These are phyloP conservation scores for Verticillium isaacii DNA, from an alignment of 2,329 filamentous ascomycete species.

Conservation along the genomic window DNA sequence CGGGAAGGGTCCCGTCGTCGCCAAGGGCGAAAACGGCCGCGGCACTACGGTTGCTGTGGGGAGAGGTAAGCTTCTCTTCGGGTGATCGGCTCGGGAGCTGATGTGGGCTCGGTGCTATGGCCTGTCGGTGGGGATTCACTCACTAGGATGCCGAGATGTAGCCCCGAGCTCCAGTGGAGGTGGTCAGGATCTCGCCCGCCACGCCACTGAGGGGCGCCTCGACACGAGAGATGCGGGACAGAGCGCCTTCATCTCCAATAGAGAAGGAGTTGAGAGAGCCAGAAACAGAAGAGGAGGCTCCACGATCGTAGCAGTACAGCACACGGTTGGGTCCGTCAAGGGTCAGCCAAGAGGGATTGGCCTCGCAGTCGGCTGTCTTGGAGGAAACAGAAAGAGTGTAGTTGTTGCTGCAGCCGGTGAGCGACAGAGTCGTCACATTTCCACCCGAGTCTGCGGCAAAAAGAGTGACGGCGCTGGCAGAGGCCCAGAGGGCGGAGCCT, in stretches of 20 bases:
- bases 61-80: conserved; percentile 2
- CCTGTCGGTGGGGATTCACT: conserved; percentile 1
- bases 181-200: conserved; percentile 13
- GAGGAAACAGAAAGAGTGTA: conserved; percentile 11
- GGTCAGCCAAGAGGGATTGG: conserved; percentile 11
- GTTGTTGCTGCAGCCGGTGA: conserved; percentile 5
- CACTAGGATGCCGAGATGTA: conserved; percentile 14
- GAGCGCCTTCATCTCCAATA: conserved; percentile 7
- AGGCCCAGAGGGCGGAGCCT: conserved; percentile 1
- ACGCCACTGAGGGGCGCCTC: conserved; percentile 12
- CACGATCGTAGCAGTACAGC: conserved; percentile 11
- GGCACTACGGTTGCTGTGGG: conserved; percentile 11
- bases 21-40: conserved; percentile 9
- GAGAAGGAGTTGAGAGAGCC: conserved; percentile 13
- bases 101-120: not conserved
- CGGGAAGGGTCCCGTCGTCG: conserved; percentile 12
- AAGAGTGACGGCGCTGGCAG: conserved; percentile 11
- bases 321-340: conserved; percentile 9
- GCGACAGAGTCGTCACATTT: conserved; percentile 13
- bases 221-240: conserved; percentile 13
- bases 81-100: not conserved
- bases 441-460: conserved; percentile 14
- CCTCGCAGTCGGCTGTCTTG: conserved; percentile 11
- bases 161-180: conserved; percentile 10
- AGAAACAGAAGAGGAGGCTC: conserved; percentile 5